Base-by-base conservation (phyloP, 2,329 filamentous ascomycete genomes). In the Intubia oerlemansii region DNA sequence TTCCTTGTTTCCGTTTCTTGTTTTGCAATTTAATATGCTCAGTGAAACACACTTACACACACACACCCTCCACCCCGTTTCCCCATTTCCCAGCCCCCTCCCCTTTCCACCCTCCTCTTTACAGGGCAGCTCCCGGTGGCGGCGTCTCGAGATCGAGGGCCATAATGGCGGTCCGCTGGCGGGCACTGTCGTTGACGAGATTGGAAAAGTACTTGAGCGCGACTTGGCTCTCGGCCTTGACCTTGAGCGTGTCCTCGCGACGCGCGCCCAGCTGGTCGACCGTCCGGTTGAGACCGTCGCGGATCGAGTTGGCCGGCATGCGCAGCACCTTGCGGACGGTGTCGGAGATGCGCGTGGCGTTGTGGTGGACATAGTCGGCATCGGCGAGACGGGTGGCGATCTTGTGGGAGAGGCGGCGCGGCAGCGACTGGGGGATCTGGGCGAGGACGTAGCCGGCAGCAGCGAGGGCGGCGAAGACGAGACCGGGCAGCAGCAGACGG, bases 281-380 rank as follows among this genome's bases (percentile, higher is more conserved):
- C 17, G 72, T 81, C 30, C 77, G 72, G 42, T 90, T 76, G 17
- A 98, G 64, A 29, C 76, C 73, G 24, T 81, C 71, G 30, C 82
- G 74, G 7, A 98, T 66, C 42, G 81, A 82, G 43, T 85, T 77
- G 2, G 84, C 79, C 1, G 88, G 88, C 42, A 78, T 71, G 34
- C 80, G 79, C 22, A 98, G 66, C 7, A 92, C 81, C 46, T 82
- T 80, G 39, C 85, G 79, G 24, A 92, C 81, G 31, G 90, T 77
- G 16, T 68, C 63, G 14, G 79, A 74, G 43, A 98, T 90, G 30
- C 88, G 78, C 12, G 65, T 59, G 25, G 82, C 70, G 54, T 98
- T 98, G 38, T 67, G 54, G 50, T 98, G 88, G 2, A 88, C 79
- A 46, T 95, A 98, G 53, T 98, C 88, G 44, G 92, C 70, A 12